Evolutionary conservation across 768 basidiomycete genomes (phyloP).

Genomic region (Boletus coccyginus): DNA sequence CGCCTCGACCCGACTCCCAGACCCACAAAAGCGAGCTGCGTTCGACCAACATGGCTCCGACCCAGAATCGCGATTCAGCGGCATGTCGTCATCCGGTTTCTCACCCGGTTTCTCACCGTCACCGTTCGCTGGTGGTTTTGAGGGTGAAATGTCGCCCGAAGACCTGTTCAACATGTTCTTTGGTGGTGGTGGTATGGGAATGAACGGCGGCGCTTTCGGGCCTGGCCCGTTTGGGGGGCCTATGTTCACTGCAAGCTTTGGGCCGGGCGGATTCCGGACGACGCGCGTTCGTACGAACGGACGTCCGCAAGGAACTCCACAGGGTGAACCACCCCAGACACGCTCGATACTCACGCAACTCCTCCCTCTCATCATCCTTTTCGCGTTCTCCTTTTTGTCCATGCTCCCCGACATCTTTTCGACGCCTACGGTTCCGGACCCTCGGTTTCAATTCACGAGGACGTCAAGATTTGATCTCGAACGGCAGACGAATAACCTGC

Average conservation of each 20-base stretch:
- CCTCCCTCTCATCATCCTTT: conserved; percentile 79
- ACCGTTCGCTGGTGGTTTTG: conserved; percentile 57
- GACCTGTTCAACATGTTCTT: conserved; percentile 99
- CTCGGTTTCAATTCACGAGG: conserved; percentile 67
- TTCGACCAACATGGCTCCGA: conserved; percentile 86
- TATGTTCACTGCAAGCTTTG: conserved; percentile 80
- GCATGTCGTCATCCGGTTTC: conserved; percentile 58
- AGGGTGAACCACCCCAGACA: conserved; percentile 40
- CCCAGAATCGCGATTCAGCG: conserved; percentile 79
- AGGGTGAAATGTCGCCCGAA: conserved; percentile 89
- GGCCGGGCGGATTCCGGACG: conserved; percentile 78
- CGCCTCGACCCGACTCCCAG: conserved; percentile 34
- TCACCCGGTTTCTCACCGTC: conserved; percentile 49
- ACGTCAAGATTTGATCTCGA: conserved; percentile 63
- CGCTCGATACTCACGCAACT: conserved; percentile 73
- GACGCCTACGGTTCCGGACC: conserved; percentile 70
- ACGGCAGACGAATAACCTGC: conserved; percentile 66
- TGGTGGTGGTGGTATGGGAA: conserved; percentile 58
- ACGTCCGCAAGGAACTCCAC: conserved; percentile 32
- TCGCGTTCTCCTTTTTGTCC: conserved; percentile 80
- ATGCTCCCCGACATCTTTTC: conserved; percentile 75
- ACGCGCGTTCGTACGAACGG: conserved; percentile 51
- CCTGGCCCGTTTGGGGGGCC: conserved; percentile 44
- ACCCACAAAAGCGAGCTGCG: conserved; percentile 84
- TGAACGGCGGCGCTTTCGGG: conserved; percentile 50